Base-by-base conservation (phyloP, 768 basidiomycete genomes). In the Paxillus rubicundulus region DNA sequence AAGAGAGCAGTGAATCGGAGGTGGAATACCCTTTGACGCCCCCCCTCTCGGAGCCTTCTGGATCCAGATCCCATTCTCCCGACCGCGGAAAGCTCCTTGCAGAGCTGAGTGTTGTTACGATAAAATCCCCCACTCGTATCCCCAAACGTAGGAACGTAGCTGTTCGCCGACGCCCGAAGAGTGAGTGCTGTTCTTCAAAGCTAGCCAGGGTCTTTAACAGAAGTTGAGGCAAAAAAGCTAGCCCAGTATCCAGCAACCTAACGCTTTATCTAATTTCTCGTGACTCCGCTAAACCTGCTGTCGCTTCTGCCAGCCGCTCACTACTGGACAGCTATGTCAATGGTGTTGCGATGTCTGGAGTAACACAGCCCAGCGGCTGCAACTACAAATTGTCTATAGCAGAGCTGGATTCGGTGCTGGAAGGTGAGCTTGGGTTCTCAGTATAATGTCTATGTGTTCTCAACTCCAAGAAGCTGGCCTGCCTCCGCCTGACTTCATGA, bases 1-100 rank as follows among this genome's bases (percentile, higher is more conserved):
- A 56, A 49, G 70, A 76, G 28, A 72, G 70, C 17, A 72, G 73
- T 49, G 79, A 78, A 50, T 80, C 81, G 17, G 86, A 87, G 50
- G 67, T 79, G 3, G 80, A 83, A 61, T 89, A 84, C 65, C 89
- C 89, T 37, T 72, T 82, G 40, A 91, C 89, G 0, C 89, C 89
- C n/a, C 89, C 89, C 3, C 72, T 79, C 16, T 91, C 89, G 8
- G 88, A 89, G 64, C 78, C 77, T 60, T 82, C 86, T 21, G 81
- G 79, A 21, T 87, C 87, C 10, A 75, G 83, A 51, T 75, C 84
- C 27, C 70, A 82, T 21, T 85, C 85, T 2, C 85, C 86, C 9
- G 75, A 72, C 38, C 51, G n/a, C 28, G 47, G 39, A 18, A 37
- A n/a, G 5, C 33, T 41, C 9, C 49, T 57, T 18, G 45, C 44